Base-by-base conservation (phyloP, 352 stramenopile genomes). In the Plasmopara viticola region DNA sequence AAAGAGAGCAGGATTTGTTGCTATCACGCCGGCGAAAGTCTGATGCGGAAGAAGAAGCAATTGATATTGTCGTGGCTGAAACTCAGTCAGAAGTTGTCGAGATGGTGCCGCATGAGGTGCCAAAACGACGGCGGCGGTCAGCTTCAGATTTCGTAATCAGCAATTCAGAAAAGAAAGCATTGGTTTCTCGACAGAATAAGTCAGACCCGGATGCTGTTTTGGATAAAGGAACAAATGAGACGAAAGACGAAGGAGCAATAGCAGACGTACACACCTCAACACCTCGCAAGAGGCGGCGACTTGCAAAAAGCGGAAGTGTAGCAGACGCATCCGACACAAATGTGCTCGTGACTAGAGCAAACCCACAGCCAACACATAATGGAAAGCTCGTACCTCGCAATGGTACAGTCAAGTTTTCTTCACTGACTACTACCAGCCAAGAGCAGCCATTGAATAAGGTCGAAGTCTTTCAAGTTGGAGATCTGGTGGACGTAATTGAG, bases 401-500 rank as follows among this genome's bases (percentile, higher is more conserved):
- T 46, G 49, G 44, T 44, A 43, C 43, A 47, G n/a, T 29, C n/a
- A 35, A 51, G 35, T 31, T 49, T n/a, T 56, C 31, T 37, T 59
- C 50, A 17, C 25, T 56, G n/a, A 51, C 35, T 12, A 15, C 55
- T 47, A 37, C 65, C 47, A 58, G 42, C 10, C 53, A 65, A 54
- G 31, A 38, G 18, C 31, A 56, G 25, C 33, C 45, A 34, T 34
- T 51, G 2, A 34, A 43, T 44, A 38, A 70, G 30, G 60, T 70
- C 17, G 58, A 61, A n/a, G 54, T 49, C 17, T 89, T 88, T 37
- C 45, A 51, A 29, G 58, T 74, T 0, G 87, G 86, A 14, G 67
- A 93, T 34, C 47, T 96, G n/a, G 88, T 97, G 5, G 68, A 96
- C 17, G 87, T 97, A 13, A 68, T 74, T 29, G 67, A 82, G 28